A percentile compares a stretch with the other conserved stretches of the same genome.
Evolutionary conservation across 371 early-diverging fungal species (phyloP).

Genomic region (Dichotomocladium elegans): DNA sequence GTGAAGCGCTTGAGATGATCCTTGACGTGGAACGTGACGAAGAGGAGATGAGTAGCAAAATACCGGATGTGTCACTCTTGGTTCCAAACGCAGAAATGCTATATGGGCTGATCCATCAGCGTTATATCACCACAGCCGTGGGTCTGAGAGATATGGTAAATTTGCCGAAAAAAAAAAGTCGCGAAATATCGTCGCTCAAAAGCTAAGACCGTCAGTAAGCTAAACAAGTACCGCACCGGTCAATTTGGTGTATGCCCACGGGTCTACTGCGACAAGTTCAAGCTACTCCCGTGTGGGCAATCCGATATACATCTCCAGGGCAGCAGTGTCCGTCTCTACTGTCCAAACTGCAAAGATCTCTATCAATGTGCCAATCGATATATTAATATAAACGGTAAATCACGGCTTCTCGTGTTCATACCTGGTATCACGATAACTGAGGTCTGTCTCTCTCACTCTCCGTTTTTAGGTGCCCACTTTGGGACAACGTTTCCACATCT

Average conservation of each 20-base stretch:
- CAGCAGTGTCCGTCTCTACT: slow-evolving; percentile 69
- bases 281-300: slow-evolving; percentile 81
- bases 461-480: slow-evolving; percentile 81
- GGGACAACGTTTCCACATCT: slow-evolving; percentile 95
- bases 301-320: slow-evolving; percentile 59
- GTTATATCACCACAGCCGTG: slow-evolving; percentile 72
- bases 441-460: neutral
- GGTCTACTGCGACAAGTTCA: slow-evolving; percentile 65
- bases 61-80: slow-evolving; percentile 39
- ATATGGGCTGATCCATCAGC: slow-evolving; percentile 82
- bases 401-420: neutral
- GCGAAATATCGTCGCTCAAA: neutral
- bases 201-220: slow-evolving; percentile 23
- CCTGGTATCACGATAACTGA: neutral
- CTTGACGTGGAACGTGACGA: slow-evolving; percentile 67
- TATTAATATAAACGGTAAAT: slow-evolving; percentile 72
- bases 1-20: slow-evolving; percentile 80
- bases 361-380: slow-evolving; percentile 73
- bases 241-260: slow-evolving; percentile 86
- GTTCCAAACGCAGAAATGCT: slow-evolving; percentile 57
- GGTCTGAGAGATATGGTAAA: slow-evolving; percentile 74
- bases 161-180: no score
- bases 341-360: slow-evolving; percentile 83
- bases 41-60: slow-evolving; percentile 37
- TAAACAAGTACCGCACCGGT: slow-evolving; percentile 66